Base-by-base conservation (phyloP, 306 rosid genomes). In the Ormosia emarginata region DNA sequence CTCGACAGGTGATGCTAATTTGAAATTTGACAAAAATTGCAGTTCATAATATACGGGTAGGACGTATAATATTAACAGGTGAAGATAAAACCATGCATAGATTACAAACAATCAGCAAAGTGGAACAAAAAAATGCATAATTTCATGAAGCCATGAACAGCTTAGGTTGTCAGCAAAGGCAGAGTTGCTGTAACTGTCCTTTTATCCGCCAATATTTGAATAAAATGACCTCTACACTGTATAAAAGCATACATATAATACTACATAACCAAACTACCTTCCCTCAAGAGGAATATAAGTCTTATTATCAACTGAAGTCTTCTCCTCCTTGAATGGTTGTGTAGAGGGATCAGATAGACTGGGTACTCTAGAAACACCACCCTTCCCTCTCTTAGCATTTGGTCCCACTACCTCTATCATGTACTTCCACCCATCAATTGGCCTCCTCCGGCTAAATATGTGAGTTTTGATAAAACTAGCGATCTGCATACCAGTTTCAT, bases 401-500 rank as follows among this genome's bases (percentile, higher is more conserved):
- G 99, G 99, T 64, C 99, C 99, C 59, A 95, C 87, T 82, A 90
- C 93, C 90, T 95, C 99, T 81, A 93, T 93, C 99, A 95, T 92
- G 89, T 95, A 93, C 85, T 90, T 95, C 98, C 99, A 93, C 50
- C 98, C 99, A 78, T 95, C 98, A 30, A 93, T 88, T 29, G 99
- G 98, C 83, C 99, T 88, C 83, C 97, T 88, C 77, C 99, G 82
- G 85, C 98, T 95, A 82, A 95, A 95, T 83, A 95, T 92, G 85
- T 93, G 97, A 41, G 95, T 89, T 90, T 95, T 93, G 89, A 93
- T 92, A 68, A 93, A 95, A 89, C 99, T 95, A 76, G 99, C 97
- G 64, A 95, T 95, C 98, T 95, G 97, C 88, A 78, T 18, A 67
- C 43, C 74, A 61, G 57, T 47, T 56, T 59, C 24, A 72, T 15